Percentiles rank a stretch among this genome's conserved stretches.
Evolutionary conservation across 768 basidiomycete species (phyloP).

Genomic region (Russula griseocarnosa): DNA sequence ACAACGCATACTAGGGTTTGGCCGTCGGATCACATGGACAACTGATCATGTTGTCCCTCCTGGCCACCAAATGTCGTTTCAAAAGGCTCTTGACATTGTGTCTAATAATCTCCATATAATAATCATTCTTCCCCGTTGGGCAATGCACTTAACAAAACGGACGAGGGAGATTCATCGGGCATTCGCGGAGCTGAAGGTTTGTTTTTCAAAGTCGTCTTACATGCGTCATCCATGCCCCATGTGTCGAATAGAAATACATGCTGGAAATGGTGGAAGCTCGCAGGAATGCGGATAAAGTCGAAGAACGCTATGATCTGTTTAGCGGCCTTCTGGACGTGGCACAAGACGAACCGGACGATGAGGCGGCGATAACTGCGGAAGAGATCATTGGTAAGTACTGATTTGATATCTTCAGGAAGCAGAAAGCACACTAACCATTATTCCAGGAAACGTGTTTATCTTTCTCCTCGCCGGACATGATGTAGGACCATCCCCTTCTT

Average conservation of each 20-base stretch:
- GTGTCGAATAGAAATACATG: slow-evolving; percentile 29
- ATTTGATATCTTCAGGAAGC: too few relatives aligned
- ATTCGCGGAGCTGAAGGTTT: slow-evolving; percentile 45
- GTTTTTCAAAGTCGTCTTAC: background rate
- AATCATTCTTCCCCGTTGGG: slow-evolving; percentile 41
- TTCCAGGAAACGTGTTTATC: slow-evolving; percentile 32
- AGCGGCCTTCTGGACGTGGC: slow-evolving; percentile 30
- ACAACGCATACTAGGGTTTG: slow-evolving; percentile 39
- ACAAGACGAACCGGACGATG: slow-evolving; percentile 25
- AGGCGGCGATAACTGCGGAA: slow-evolving; percentile 24
- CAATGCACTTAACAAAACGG: slow-evolving; percentile 37
- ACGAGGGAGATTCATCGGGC: slow-evolving; percentile 37
- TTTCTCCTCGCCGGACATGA: slow-evolving; percentile 38
- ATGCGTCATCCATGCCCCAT: background rate
- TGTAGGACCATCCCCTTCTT: slow-evolving; percentile 4
- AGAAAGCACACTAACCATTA: background rate
- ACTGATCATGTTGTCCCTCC: slow-evolving; percentile 41
- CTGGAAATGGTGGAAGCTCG: slow-evolving; percentile 31
- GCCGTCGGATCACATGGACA: slow-evolving; percentile 47
- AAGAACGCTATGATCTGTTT: slow-evolving; percentile 32
- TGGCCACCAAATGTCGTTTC: slow-evolving; percentile 48
- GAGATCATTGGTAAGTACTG: slow-evolving; percentile 27
- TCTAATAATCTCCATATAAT: slow-evolving; percentile 40
- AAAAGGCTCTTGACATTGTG: slow-evolving; percentile 46
- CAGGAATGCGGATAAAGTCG: slow-evolving; percentile 21